Conservation (phyloP, 2,329 filamentous ascomycete genomes). For the Fusarium pseudonygamai region DNA sequence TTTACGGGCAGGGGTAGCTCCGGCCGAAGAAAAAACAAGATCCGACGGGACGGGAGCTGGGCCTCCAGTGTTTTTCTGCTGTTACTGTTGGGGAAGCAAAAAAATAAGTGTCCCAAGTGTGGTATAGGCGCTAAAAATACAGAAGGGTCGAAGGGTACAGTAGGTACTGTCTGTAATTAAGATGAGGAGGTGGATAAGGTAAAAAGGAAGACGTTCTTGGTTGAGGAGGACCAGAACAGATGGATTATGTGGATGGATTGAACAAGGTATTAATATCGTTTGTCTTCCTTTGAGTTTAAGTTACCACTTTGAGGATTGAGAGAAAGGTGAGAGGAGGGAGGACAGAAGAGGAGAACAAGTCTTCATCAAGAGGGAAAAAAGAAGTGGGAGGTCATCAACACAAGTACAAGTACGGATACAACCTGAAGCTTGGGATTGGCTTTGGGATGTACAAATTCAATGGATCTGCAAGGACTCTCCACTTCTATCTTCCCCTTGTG, state of each 20-base stretch:
- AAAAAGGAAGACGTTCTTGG: slow-evolving; percentile 26
- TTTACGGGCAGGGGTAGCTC: slow-evolving; percentile 41
- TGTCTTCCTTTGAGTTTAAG: slow-evolving; percentile 14
- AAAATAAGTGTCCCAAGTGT: slow-evolving; percentile 23
- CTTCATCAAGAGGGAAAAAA: slow-evolving; percentile 1
- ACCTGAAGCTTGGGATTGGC: slow-evolving; percentile 14
- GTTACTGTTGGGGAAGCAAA: slow-evolving; percentile 32
- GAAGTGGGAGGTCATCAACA: slow-evolving; percentile 33
- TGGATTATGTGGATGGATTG: slow-evolving; percentile 27
- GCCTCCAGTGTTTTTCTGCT: slow-evolving; percentile 14
- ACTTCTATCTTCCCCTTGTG: slow-evolving; percentile 29
- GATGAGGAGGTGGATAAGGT: slow-evolving; percentile 22
- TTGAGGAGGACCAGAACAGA: slow-evolving; percentile 24
- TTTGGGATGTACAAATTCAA: slow-evolving; percentile 33
- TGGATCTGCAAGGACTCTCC: slow-evolving; percentile 33
- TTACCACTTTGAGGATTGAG: background rate
- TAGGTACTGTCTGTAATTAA: slow-evolving; percentile 21
- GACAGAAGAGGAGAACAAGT: slow-evolving; percentile 6
- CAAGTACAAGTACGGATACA: slow-evolving; percentile 39
- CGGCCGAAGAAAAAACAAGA: slow-evolving; percentile 36
- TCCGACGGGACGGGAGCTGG: slow-evolving; percentile 9
- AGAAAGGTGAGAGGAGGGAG: background rate
- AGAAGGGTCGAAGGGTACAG: slow-evolving; percentile 31
- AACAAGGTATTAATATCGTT: slow-evolving; percentile 20
- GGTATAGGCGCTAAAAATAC: slow-evolving; percentile 44